Evolutionary conservation across 2,329 filamentous ascomycete species (phyloP), one percentile per base, ranked within the genome.

Genomic region (Ramularia endophylla): DNA sequence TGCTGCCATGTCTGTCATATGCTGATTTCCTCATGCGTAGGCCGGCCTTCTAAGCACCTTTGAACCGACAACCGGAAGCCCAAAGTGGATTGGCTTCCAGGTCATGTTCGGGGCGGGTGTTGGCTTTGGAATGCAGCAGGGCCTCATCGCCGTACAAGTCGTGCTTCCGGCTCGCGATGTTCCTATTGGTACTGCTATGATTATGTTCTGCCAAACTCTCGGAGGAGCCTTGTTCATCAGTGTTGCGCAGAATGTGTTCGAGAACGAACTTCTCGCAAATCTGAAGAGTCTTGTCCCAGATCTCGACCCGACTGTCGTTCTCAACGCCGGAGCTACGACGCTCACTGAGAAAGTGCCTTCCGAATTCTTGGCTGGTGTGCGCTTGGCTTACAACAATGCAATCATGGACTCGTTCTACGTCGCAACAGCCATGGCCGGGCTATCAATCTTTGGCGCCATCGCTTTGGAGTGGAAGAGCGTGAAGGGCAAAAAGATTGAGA

Each of bases 381-480:
- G 80, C 1, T 48, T 66, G 0, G 81, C 80, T 0, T 87, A 87
- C 64, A 85, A 85, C 55, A 58, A 67, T 17, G 69, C 80, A 0
- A 60, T 87, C 27, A 70, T 71, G 2, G 63, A 72, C 43, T 73
- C 73, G 1, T 86, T 83, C 56, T 74, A 77, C 46, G 75, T 85
- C 7, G 73, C 70, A 2, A 65, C 81, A 6, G 72, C 74, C 2
- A 64, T 80, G 54, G 68, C 71, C 0, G 66, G 66, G 6, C 41
- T 81, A 7, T 72, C 70, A 4, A 66, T 83, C 11, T 27, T 81
- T 6, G 80, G 77, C 0, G 68, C 72, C 0, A 52, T 70, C 1
- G 63, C 66, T 5, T 72, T 85, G 51, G 75, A 85, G 64, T 85
- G 80, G 80, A 74, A 69, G 58, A 80, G 68, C 49, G 78, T 85